phyloP scores from a whole-genome alignment of 2,329 filamentous ascomycete species.

The Penicillium brevicompactum region DNA sequence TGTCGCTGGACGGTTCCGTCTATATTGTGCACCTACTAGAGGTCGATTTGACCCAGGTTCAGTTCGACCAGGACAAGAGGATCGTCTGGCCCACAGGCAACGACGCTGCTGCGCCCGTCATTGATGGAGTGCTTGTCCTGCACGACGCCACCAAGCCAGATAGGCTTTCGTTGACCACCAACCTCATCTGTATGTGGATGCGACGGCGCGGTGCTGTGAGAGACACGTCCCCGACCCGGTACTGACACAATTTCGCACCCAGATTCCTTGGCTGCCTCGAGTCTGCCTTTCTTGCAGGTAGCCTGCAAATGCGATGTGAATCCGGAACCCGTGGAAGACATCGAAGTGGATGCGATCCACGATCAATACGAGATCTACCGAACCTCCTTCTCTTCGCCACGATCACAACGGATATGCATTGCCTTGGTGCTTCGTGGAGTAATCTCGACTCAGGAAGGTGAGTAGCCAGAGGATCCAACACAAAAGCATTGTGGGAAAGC shows the following conservation, averaged over 20 bases:
- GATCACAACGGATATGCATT: constrained; percentile 74
- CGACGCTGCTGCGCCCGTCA: constrained; percentile 69
- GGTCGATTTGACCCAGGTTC: constrained; percentile 55
- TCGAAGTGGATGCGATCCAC: constrained; percentile 72
- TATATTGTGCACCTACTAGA: constrained; percentile 62
- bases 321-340: constrained; percentile 54
- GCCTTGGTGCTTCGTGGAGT: constrained; percentile 73
- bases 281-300: constrained; percentile 76
- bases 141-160: constrained; percentile 83
- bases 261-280: constrained; percentile 74
- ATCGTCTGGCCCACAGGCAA: constrained; percentile 57
- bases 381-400: constrained; percentile 69
- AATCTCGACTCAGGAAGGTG: constrained; percentile 69
- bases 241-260: constrained; percentile 4
- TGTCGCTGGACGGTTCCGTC: constrained; percentile 57
- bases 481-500: constrained; percentile 5
- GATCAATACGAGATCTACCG: constrained; percentile 73
- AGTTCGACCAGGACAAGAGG: constrained; percentile 50
- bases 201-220: not conserved
- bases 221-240: not conserved
- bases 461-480: constrained; percentile 34
- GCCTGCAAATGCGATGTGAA: constrained; percentile 88
- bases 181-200: constrained; percentile 71
- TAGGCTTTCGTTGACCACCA: constrained; percentile 72
- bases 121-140: constrained; percentile 82